Base-by-base conservation (phyloP, 1,284 basidiomycete genomes). In the Puccinia horiana region DNA sequence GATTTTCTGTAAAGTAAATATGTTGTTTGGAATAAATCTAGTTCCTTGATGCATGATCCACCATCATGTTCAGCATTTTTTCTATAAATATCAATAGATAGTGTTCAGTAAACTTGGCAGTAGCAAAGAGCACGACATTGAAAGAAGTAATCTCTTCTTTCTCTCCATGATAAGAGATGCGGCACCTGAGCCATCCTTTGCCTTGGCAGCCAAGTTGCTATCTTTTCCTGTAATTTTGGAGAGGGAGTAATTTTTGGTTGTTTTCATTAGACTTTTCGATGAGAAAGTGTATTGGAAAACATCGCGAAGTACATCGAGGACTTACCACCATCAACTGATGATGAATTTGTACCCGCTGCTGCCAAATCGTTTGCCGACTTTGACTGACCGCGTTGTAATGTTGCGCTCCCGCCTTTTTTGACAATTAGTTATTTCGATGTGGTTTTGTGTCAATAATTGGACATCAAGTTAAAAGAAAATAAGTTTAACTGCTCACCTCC, bases 291-390 rank as follows among this genome's bases (percentile, higher is more conserved):
- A 58, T 58, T 58, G n/a, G n/a, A n/a, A 23, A 63, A 32, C 14
- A 63, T 63, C 32, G 40, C 37, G 18, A 37, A 9, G 12, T 20
- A 20, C 40, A 16, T 47, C 26, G 8, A 26, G 47, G 35, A 40
- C 72, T 74, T 74, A 74, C 72, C 72, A 74, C 52, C 72, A 20
- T 47, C 44, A 12, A 52, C 44, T 29, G 70, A 42, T 35, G 44
- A 44, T 35, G 44, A 26, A 29, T 72, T 72, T n/a, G 18, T 35
- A n/a, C 32, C 23, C 29, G 56, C 2, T 14, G 72, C 35, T 9
- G 72, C 72, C 32, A 74, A 9, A 8, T 56, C 72, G 32, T 56
- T 52, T 56, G 72, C 72, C n/a, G 72, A 54, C 29, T 26, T 74
- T 35, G 72, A 26, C 16, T 26, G 72, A 37, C 72, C 52, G 2